Conservation (phyloP, 176 grass and related monocot genomes). For the Aegilops tauschii region DNA sequence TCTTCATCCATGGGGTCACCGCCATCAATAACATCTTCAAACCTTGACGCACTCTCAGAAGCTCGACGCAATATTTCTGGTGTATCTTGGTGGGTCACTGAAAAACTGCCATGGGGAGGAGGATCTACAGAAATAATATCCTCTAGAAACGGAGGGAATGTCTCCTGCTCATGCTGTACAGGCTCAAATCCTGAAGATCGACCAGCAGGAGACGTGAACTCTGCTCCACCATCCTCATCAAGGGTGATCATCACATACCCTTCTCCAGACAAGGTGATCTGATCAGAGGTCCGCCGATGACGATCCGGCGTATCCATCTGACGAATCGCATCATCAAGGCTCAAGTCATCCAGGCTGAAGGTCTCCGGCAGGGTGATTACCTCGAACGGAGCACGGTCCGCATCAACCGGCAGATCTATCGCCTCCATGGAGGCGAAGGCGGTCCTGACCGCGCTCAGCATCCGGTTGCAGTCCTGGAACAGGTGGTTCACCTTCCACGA, state of each 20-base stretch:
- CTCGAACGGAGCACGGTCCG: conserved; percentile 53
- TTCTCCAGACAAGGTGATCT: conserved; percentile 81
- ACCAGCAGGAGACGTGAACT: conserved; percentile 20
- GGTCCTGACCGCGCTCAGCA: conserved; percentile 67
- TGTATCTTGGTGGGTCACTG: conserved; percentile 31
- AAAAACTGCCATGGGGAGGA: conserved; percentile 8
- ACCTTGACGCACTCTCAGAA: neutral
- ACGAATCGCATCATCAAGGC: conserved; percentile 57
- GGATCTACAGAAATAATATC: conserved; percentile 35
- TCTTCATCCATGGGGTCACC: conserved; percentile 27
- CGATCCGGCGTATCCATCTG: conserved; percentile 52
- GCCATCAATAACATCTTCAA: conserved; percentile 25
- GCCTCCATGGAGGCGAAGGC: conserved; percentile 48
- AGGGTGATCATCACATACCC: conserved; percentile 67
- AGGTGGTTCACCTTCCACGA: conserved; percentile 93
- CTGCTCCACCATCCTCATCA: conserved; percentile 48
- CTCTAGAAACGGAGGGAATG: conserved; percentile 50
- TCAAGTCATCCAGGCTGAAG: conserved; percentile 66
- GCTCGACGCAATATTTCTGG: conserved; percentile 56
- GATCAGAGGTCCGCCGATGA: conserved; percentile 56
- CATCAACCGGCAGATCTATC: conserved; percentile 53
- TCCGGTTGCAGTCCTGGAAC: conserved; percentile 70
- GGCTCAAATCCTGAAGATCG: conserved; percentile 27
- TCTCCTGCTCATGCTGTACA: conserved; percentile 47
- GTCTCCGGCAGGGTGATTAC: conserved; percentile 73